These are phyloP conservation scores for Raddia distichophylla DNA, from an alignment of 176 grass and related monocot species.

Conservation along the genomic window DNA sequence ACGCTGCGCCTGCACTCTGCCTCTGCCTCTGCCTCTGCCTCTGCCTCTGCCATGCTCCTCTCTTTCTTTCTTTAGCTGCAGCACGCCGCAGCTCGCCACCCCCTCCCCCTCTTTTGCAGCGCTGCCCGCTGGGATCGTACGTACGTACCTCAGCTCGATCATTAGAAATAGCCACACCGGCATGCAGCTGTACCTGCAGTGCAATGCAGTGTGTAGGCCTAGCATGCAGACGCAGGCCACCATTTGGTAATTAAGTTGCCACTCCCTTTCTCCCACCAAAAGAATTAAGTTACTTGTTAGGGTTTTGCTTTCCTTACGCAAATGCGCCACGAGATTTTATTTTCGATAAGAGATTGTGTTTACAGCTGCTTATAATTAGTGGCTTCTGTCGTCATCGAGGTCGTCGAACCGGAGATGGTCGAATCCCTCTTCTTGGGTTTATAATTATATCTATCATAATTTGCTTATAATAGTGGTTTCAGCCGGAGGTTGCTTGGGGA, in stretches of 20 bases:
- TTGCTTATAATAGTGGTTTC: too few relatives aligned
- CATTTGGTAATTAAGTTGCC: too few relatives aligned
- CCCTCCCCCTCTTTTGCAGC: neutral
- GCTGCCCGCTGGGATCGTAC: neutral
- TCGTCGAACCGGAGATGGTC: too few relatives aligned
- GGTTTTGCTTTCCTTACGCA: neutral
- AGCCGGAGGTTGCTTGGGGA: too few relatives aligned
- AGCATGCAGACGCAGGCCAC: neutral
- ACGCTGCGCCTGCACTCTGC: conserved; percentile 7
- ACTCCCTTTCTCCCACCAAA: neutral
- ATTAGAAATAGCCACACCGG: neutral
- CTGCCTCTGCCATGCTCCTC: too few relatives aligned
- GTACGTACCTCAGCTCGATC: too few relatives aligned
- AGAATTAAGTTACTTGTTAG: neutral
- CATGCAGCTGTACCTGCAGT: neutral
- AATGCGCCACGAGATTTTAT: neutral
- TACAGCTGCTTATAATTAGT: too few relatives aligned
- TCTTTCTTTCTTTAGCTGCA: neutral
- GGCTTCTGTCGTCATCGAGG: too few relatives aligned
- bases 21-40: neutral
- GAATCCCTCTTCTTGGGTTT: too few relatives aligned
- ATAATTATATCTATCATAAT: too few relatives aligned
- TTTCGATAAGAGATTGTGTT: neutral
- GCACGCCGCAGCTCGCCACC: neutral
- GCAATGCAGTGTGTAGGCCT: neutral